Conservation (phyloP, 192 early-diverging fungal genomes). For the Coemansia sp. region DNA sequence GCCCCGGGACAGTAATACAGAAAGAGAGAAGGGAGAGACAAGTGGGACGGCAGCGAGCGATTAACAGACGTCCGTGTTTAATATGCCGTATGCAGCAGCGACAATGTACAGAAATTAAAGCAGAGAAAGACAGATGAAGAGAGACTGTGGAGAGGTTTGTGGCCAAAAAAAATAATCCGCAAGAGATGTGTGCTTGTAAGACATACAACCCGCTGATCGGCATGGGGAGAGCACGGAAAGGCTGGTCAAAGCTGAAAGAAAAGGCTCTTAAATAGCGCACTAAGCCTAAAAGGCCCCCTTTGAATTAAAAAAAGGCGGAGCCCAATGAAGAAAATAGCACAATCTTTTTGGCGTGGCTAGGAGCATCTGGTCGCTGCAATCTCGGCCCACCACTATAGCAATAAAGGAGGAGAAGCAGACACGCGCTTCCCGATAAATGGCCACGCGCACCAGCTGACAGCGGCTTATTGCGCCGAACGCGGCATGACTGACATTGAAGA, state of each 20-base stretch:
- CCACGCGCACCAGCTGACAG: neutral
- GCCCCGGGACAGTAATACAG: neutral
- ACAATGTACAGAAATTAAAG: constrained; percentile 4
- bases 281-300: neutral
- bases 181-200: neutral
- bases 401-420: neutral
- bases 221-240: neutral
- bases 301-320: neutral
- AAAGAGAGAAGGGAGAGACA: neutral
- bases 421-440: constrained; percentile 2
- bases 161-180: neutral
- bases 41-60: neutral
- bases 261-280: neutral
- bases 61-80: neutral
- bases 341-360: neutral
- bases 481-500: constrained; percentile 2
- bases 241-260: neutral
- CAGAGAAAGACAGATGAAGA: neutral
- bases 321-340: neutral
- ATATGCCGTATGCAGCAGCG: neutral
- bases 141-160: neutral
- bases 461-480: neutral
- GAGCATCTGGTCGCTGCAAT: neutral
- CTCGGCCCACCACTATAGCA: neutral
- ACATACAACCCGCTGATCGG: constrained; percentile 5